Evolutionary conservation across 768 basidiomycete species (phyloP), one percentile per base, ranked within the genome.

Genomic region (Auriculariales sp.): DNA sequence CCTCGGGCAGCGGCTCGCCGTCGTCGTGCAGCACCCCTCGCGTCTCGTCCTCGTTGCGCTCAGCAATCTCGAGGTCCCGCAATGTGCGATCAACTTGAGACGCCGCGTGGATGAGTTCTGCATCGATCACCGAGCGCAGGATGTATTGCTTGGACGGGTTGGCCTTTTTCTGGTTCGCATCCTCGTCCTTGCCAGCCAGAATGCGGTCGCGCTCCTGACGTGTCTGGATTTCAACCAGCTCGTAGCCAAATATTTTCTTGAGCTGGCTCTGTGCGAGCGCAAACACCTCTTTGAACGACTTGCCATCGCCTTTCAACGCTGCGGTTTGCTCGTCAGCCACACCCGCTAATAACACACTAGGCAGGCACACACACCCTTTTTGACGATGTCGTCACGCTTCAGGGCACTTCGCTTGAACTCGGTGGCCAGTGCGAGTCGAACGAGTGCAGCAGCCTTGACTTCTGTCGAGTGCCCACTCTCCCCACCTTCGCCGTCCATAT

Each of bases 361-460:
- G 45, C 32, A 47, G 12, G 31, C 28, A 50, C 53, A n/a, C n/a
- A 14, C 14, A 81, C 92, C 78, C 71, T 86, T 86, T 66, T 91
- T 92, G 32, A 72, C 78, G 46, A 93, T 85, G 33, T 94, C 90
- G n/a, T 91, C 84, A 33, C 88, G 71, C 31, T 75, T 74, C 46
- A 95, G 63, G 2, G 78, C 71, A 10, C 67, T 62, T 47, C 87
- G 72, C 59, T 72, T 77, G 49, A 83, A 77, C 60, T 94, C 90
- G 3, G 69, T 71, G 62, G 91, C 93, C 34, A 97, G 68, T 2
- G 89, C 87, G 22, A 89, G 71, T 15, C 90, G 75, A 9, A 84
- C 85, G 28, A 94, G 72, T 47, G 81, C 78, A 46, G 74, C 70
- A 0, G 83, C 83, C 61, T 77, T 79, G 47, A 25, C 22, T 22